Base-by-base conservation (phyloP, 2,329 filamentous ascomycete species). In the Exophiala oligosperma region DNA sequence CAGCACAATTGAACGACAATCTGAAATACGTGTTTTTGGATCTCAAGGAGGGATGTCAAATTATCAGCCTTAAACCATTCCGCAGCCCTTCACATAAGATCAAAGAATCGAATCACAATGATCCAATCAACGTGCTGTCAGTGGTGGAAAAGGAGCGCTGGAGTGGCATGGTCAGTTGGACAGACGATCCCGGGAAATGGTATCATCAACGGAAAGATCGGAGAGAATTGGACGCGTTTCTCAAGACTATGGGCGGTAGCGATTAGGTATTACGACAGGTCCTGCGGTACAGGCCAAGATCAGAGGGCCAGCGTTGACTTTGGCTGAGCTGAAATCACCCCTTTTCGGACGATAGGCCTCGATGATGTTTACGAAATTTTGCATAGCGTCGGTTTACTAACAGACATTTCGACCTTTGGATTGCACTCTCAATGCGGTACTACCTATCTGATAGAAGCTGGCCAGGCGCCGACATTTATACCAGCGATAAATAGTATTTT, bases 21-120 rank as follows among this genome's bases (percentile, higher is more conserved):
- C 80, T 99, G 47, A 85, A 93, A 65, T 86, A 91, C 67, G 91
- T 96, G 78, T 97, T 99, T 69, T 78, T 99, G 60, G 94, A 99
- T 69, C 79, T 97, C 62, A 97, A 97, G 75, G 83, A 90, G 54
- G 93, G 93, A 2, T 92, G 90, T 74, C 89, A 89, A 73, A 89
- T 99, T 56, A 88, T 97, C 43, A 96, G 91, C 52, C 81, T 99
- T 59, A 95, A 94, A 76, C 92, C 89, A 1, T 99, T 99, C 71
- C 91, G 94, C 12, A 86, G 90, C 44, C 86, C 89, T 49, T 86
- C 88, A 63, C 89, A 92, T 71, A 89, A 88, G 67, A 88, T 91
- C 50, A 86, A 85, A 56, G 77, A 79, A 14, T 80, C 90, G 64
- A 94, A 92, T 68, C 81, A 89, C 69, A 89, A 95, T 66, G 90